These are phyloP conservation scores for Rhodotorula glutinis DNA, from an alignment of 1,284 basidiomycete species.

Conservation along the genomic window DNA sequence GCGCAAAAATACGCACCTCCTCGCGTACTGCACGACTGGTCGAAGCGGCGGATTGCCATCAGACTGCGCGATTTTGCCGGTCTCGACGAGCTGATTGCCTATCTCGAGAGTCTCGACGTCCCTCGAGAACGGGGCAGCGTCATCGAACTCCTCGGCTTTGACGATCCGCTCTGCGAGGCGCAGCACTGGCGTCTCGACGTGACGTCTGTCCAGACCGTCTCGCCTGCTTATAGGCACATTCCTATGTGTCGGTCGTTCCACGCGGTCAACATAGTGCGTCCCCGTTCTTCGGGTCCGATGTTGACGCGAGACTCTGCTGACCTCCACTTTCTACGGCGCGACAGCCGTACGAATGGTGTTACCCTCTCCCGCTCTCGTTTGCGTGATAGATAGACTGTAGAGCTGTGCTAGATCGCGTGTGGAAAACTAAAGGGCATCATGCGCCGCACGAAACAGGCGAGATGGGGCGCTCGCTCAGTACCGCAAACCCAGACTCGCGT, in stretches of 20 bases:
- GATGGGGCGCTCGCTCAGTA: too few species aligned
- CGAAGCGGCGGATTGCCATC: neutral
- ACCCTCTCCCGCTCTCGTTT: too few species aligned
- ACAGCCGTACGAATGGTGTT: too few species aligned
- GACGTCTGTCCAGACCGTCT: neutral
- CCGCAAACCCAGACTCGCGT: too few species aligned
- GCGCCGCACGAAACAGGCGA: too few species aligned
- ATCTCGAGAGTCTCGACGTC: neutral
- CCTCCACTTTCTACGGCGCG: too few species aligned
- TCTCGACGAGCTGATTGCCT: neutral
- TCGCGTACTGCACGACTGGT: neutral
- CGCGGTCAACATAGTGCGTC: neutral
- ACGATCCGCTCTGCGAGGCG: neutral
- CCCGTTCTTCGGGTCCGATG: neutral
- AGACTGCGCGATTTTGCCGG: neutral
- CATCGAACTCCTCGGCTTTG: neutral
- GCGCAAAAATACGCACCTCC: conserved; percentile 1
- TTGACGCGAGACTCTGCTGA: too few species aligned
- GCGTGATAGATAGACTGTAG: too few species aligned
- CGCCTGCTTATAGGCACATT: neutral
- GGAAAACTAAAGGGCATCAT: too few species aligned
- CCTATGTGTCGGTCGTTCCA: neutral
- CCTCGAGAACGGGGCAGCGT: neutral
- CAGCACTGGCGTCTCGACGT: neutral
- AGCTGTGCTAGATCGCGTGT: too few species aligned